phyloP scores from a whole-genome alignment of 2,329 filamentous ascomycete species.

The Simplicillium sp. region DNA sequence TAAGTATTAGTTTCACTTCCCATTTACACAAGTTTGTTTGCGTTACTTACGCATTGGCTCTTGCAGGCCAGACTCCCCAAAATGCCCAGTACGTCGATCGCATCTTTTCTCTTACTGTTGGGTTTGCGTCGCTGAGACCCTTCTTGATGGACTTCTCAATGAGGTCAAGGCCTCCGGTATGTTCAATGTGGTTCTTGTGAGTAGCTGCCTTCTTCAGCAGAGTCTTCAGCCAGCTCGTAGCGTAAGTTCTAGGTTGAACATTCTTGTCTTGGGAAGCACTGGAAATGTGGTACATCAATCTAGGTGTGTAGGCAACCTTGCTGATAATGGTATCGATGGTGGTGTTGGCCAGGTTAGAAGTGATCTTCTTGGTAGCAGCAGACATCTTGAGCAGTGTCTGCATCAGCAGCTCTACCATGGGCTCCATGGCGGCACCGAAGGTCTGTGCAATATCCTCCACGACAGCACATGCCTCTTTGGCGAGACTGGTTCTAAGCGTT shows the following conservation, averaged over 20 bases:
- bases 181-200: conserved; percentile 77
- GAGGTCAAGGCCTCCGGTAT: conserved; percentile 70
- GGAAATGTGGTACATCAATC: conserved; percentile 80
- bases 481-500: conserved; percentile 82
- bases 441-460: conserved; percentile 76
- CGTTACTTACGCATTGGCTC: conserved; percentile 58
- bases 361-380: conserved; percentile 86
- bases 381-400: conserved; percentile 85
- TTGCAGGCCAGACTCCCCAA: conserved; percentile 64
- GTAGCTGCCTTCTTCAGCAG: conserved; percentile 66
- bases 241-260: conserved; percentile 72
- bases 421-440: conserved; percentile 70
- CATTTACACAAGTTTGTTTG: conserved; percentile 5
- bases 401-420: conserved; percentile 82
- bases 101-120: conserved; percentile 79
- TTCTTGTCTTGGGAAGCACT: conserved; percentile 87
- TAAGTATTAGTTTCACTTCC: conserved; percentile 11
- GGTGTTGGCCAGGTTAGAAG: conserved; percentile 69
- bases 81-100: conserved; percentile 83
- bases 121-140: conserved; percentile 81
- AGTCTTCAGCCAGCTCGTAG: conserved; percentile 74
- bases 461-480: conserved; percentile 73
- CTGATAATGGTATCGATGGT: conserved; percentile 76
- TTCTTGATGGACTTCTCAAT: conserved; percentile 86
- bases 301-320: conserved; percentile 67